These are phyloP conservation scores for Cystofilobasidium capitatum DNA, from an alignment of 768 basidiomycete species.

Conservation along the genomic window DNA sequence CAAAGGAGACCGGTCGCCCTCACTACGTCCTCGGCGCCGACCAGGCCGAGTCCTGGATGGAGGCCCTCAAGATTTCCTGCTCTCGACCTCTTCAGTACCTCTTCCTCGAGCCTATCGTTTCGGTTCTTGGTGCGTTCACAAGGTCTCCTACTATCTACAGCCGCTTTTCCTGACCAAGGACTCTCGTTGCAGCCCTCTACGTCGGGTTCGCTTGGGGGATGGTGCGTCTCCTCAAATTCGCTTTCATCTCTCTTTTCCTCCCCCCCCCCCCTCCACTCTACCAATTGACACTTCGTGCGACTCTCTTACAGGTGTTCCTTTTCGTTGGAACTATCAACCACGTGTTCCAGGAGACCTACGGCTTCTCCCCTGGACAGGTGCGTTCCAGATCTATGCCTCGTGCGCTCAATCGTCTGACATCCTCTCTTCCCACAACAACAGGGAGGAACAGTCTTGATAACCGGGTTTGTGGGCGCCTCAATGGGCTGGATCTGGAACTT, in stretches of 20 bases:
- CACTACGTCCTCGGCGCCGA: conserved; percentile 33
- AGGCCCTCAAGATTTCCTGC: conserved; percentile 31
- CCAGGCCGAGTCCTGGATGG: conserved; percentile 28
- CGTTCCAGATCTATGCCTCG: conserved; percentile 13
- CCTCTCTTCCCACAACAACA: not conserved
- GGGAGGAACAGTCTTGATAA: conserved; percentile 29
- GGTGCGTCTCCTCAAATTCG: conserved; percentile 9
- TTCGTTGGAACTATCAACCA: conserved; percentile 24
- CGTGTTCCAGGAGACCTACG: conserved; percentile 28
- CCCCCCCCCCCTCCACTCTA: too few relatives aligned
- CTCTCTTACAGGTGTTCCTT: conserved; percentile 27
- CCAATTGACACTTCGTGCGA: too few relatives aligned
- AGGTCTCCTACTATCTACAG: conserved; percentile 21
- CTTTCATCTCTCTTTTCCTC: conserved; percentile 29
- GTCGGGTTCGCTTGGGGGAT: conserved; percentile 37
- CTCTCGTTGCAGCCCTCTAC: conserved; percentile 25
- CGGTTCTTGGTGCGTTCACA: conserved; percentile 32
- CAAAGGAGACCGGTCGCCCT: conserved; percentile 32
- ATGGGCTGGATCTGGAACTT: conserved; percentile 31
- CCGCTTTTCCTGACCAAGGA: not conserved
- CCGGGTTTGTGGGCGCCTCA: conserved; percentile 33
- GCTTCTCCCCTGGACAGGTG: conserved; percentile 21
- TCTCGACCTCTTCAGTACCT: conserved; percentile 36
- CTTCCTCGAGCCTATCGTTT: conserved; percentile 35
- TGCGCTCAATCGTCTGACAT: not conserved